Evolutionary conservation across 257 asterid species (phyloP).

Genomic region (Penstemon davidsonii): DNA sequence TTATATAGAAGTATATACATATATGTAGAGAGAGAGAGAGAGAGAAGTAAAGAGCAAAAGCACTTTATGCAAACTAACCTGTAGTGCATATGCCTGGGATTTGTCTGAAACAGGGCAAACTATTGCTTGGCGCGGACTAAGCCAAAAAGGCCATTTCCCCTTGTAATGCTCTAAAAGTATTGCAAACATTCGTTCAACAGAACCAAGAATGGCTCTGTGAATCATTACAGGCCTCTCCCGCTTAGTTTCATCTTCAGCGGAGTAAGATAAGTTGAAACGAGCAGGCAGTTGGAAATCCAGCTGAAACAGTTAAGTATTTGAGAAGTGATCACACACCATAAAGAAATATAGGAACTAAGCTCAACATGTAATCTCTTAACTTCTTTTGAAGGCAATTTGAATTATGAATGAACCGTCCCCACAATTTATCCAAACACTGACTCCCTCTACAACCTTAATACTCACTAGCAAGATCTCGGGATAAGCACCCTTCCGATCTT

Average conservation of each 20-base stretch:
- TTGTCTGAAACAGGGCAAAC: constrained; percentile 97
- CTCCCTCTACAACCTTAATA: constrained; percentile 1
- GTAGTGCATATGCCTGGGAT: constrained; percentile 69
- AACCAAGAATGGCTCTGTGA: constrained; percentile 94
- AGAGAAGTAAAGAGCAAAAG: neutral
- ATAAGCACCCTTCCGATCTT: neutral
- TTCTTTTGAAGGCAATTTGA: neutral
- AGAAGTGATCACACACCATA: constrained; percentile 16
- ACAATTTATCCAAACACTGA: constrained; percentile 8
- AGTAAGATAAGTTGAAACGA: constrained; percentile 85
- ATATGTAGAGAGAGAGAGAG: neutral
- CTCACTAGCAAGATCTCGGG: neutral
- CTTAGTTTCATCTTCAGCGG: constrained; percentile 92
- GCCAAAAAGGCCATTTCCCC: constrained; percentile 99
- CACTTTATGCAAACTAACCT: constrained; percentile 46
- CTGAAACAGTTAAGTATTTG: constrained; percentile 55
- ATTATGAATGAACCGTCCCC: neutral
- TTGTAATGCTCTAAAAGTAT: constrained; percentile 92
- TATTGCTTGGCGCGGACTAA: constrained; percentile 96
- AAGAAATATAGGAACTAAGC: constrained; percentile 10
- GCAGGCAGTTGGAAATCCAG: constrained; percentile 97
- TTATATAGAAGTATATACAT: too few relatives aligned
- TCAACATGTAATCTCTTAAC: constrained; percentile 1
- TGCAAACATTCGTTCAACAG: constrained; percentile 96
- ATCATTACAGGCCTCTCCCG: constrained; percentile 97